These are phyloP conservation scores for Pouteria glomerata DNA, from an alignment of 148 eudicot genomes.

Conservation along the genomic window DNA sequence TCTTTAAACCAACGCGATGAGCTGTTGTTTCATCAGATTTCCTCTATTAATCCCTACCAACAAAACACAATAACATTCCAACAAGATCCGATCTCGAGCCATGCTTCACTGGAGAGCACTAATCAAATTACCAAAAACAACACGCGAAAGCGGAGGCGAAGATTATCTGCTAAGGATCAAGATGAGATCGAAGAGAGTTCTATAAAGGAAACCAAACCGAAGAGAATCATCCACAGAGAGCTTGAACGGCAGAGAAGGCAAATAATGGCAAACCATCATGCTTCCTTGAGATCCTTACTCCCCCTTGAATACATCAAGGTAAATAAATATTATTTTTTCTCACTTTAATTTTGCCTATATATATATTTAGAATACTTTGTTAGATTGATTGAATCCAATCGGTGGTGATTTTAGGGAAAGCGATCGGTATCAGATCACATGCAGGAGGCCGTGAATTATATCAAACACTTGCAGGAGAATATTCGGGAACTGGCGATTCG, in stretches of 20 bases:
- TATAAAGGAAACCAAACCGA: slow-evolving; percentile 14
- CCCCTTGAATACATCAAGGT: slow-evolving; percentile 71
- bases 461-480: slow-evolving; percentile 40
- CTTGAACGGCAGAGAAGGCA: slow-evolving; percentile 69
- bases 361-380: not conserved
- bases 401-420: slow-evolving; percentile 43
- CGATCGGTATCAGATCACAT: slow-evolving; percentile 59
- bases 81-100: slow-evolving; percentile 11
- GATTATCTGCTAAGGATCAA: not conserved
- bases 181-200: not conserved
- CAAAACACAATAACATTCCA: slow-evolving; percentile 5
- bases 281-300: slow-evolving; percentile 56
- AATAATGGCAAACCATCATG: slow-evolving; percentile 61
- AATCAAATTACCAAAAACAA: not conserved
- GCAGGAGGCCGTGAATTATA: slow-evolving; percentile 49
- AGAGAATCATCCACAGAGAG: slow-evolving; percentile 43
- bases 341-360: not conserved
- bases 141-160: not conserved
- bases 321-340: not conserved
- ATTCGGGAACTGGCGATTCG: slow-evolving; percentile 29
- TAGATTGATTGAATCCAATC: no score
- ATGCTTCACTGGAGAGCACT: slow-evolving; percentile 8
- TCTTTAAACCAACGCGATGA: slow-evolving; percentile 20
- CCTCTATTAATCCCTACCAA: slow-evolving; percentile 2
- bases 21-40: slow-evolving; percentile 8